These are phyloP conservation scores for Phytophthora tentaculata DNA, from an alignment of 352 stramenopile genomes.

Conservation along the genomic window DNA sequence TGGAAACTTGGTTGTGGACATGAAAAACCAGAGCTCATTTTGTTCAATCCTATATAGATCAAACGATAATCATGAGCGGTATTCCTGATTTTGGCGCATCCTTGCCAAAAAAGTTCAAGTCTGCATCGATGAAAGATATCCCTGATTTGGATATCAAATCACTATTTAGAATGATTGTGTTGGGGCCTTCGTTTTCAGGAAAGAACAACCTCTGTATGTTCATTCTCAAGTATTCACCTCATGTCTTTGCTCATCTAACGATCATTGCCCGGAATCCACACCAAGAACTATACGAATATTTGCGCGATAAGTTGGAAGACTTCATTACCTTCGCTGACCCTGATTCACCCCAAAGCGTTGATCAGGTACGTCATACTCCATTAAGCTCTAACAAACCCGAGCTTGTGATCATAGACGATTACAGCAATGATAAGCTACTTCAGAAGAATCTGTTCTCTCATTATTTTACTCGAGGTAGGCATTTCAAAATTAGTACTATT, in stretches of 20 bases:
- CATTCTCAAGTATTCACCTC: neutral
- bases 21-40: neutral
- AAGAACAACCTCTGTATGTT: neutral
- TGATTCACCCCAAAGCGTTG: neutral
- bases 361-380: neutral
- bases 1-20: neutral
- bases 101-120: neutral
- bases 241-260: neutral
- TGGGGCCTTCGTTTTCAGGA: neutral
- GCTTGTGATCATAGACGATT: neutral
- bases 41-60: neutral
- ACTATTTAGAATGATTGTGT: neutral
- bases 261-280: neutral
- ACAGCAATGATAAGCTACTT: neutral
- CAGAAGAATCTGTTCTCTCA: neutral
- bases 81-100: neutral
- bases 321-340: neutral
- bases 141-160: neutral
- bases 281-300: neutral
- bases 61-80: neutral
- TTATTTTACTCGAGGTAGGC: neutral
- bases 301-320: neutral
- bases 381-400: neutral
- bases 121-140: neutral
- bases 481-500: neutral